Conservation (phyloP, 768 basidiomycete species). For the Exsudoporus frostii region DNA sequence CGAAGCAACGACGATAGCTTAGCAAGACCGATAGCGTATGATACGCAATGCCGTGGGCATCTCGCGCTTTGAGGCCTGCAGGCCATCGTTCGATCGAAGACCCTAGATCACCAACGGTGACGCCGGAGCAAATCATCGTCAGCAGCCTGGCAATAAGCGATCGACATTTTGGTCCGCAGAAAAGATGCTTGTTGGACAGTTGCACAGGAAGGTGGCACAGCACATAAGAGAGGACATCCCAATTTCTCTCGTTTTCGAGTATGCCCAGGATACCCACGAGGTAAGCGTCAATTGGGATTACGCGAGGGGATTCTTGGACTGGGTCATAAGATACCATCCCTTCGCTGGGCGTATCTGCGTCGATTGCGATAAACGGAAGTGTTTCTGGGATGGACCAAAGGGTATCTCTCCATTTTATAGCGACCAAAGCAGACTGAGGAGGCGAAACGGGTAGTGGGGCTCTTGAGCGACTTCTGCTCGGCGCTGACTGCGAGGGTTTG, state of each 20-base stretch:
- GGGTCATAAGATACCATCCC: constrained; percentile 65
- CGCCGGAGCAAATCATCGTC: constrained; percentile 61
- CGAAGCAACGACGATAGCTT: constrained; percentile 81
- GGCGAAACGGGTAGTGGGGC: constrained; percentile 35
- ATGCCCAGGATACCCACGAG: constrained; percentile 60
- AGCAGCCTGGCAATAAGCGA: constrained; percentile 59
- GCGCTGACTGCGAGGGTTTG: constrained; percentile 41
- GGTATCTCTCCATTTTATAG: constrained; percentile 40
- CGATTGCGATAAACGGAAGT: constrained; percentile 52
- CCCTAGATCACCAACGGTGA: constrained; percentile 57
- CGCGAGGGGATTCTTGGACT: constrained; percentile 36
- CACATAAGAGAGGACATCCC: constrained; percentile 92
- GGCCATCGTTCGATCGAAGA: constrained; percentile 59
- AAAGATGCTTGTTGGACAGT: constrained; percentile 92
- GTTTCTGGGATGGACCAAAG: constrained; percentile 72
- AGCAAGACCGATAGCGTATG: constrained; percentile 85
- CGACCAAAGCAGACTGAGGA: constrained; percentile 20
- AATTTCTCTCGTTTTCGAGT: constrained; percentile 73
- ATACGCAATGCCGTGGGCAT: constrained; percentile 86
- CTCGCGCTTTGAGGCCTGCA: constrained; percentile 59
- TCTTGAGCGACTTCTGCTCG: constrained; percentile 64
- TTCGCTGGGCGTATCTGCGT: constrained; percentile 64
- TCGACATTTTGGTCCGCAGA: constrained; percentile 86
- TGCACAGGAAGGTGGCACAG: constrained; percentile 90
- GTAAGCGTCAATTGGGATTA: constrained; percentile 76